Evolutionary conservation across 2,329 filamentous ascomycete genomes (phyloP), one percentile per base, ranked within the genome.

Genomic region (Rutstroemia sp.): DNA sequence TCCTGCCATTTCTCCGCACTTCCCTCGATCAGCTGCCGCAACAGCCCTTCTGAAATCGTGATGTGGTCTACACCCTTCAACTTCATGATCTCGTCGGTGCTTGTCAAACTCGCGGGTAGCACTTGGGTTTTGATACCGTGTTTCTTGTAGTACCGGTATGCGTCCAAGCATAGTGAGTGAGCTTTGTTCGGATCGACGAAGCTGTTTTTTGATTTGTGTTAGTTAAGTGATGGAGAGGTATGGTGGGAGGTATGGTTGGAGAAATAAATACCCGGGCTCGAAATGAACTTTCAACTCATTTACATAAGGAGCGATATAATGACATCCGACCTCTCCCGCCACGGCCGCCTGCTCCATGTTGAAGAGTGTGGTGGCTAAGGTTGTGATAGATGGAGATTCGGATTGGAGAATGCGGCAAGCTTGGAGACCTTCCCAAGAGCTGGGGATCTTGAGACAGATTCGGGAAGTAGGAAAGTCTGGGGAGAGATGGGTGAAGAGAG

Each of bases 211-310:
- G 7, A 4, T 52, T 18, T 52, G n/a, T 7, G 18, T 30, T 16
- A 44, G 21, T 44, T 5, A 12, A 34, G 19, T 37, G 7, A 7
- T 25, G 6, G 6, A n/a, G 16, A 2, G 21, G 9, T 10, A 8
- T 1, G 25, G 7, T 6, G n/a, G 3, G 1, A 25, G 2, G 5
- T 44, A 42, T 12, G 16, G 27, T 16, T 25, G 21, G 34, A 5
- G 30, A 52, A 70, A 62, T 66, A 52, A 70, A 62, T 66, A 80
- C 74, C 68, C 71, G 12, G 71, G 63, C 44, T 81, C 78, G 56
- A 85, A 81, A 62, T 86, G 82, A 5, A 84, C 83, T 60, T 78
- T 79, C 42, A 87, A 71, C 61, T 86, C 82, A 64, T 86, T 85
- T 30, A 86, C 79, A 59, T 85, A 87, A 0, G 84, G 83, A 0